phyloP scores from a whole-genome alignment of 345 rosid genomes.

The Aegle marmelos region DNA sequence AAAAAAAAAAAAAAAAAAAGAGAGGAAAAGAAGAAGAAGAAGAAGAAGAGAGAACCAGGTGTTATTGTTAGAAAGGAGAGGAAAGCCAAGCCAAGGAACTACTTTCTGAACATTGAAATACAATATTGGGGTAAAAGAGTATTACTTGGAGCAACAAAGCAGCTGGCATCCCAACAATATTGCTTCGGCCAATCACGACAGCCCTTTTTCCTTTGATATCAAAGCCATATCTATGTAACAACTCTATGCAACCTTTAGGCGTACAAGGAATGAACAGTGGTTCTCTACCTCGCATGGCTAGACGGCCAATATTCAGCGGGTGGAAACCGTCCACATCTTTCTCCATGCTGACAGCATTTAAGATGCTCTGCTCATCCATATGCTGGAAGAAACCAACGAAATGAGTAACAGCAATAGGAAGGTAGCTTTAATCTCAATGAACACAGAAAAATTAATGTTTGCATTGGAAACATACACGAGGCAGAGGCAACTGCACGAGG shows the following conservation, averaged over 20 bases:
- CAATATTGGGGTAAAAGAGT: not conserved
- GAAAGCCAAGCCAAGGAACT: not conserved
- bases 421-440: not conserved
- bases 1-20: no score
- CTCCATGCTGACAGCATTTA: conserved; percentile 72
- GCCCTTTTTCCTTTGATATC: conserved; percentile 81
- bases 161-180: conserved; percentile 95
- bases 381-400: conserved; percentile 42
- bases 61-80: not conserved
- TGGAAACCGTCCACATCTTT: conserved; percentile 94
- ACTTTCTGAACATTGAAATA: not conserved
- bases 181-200: conserved; percentile 85
- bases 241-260: conserved; percentile 89
- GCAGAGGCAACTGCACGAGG: conserved; percentile 86
- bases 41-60: not conserved
- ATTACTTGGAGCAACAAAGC: conserved; percentile 78
- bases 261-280: conserved; percentile 84
- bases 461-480: conserved; percentile 50
- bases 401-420: not conserved
- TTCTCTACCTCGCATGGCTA: conserved; percentile 87
- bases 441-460: not conserved
- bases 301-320: conserved; percentile 78
- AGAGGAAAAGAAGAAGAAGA: no score
- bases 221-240: conserved; percentile 67
- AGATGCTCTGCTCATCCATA: conserved; percentile 69